Evolutionary conservation across 2,329 filamentous ascomycete species (phyloP).

Genomic region (Xylariaceae sp.): DNA sequence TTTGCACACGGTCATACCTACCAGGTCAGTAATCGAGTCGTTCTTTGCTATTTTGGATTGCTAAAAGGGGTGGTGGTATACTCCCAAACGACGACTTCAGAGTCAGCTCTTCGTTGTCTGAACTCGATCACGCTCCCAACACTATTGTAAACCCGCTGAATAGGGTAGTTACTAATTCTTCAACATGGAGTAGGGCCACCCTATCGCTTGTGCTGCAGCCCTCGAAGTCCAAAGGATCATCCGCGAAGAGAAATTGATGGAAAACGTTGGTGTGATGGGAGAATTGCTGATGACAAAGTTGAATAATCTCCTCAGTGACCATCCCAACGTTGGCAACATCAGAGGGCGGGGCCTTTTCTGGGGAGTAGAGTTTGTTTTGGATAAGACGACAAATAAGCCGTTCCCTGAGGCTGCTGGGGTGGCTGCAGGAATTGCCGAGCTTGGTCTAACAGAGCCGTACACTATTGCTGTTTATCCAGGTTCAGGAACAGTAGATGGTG

Average conservation of each 20-base stretch:
- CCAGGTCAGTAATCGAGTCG: constrained; percentile 28
- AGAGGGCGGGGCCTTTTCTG: constrained; percentile 49
- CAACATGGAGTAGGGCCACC: constrained; percentile 30
- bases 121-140: neutral
- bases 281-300: constrained; percentile 35
- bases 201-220: constrained; percentile 43
- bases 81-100: neutral
- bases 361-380: constrained; percentile 50
- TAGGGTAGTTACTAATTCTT: neutral
- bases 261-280: constrained; percentile 38
- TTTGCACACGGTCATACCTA: constrained; percentile 64
- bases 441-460: constrained; percentile 23
- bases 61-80: neutral
- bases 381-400: constrained; percentile 40
- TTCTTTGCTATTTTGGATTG: neutral
- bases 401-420: constrained; percentile 35
- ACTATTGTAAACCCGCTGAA: neutral
- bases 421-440: constrained; percentile 18
- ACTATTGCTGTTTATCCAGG: constrained; percentile 52
- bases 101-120: neutral
- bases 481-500: constrained; percentile 54
- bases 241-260: constrained; percentile 38
- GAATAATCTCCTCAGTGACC: constrained; percentile 28
- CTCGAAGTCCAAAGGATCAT: constrained; percentile 44
- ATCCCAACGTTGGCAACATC: constrained; percentile 44